phyloP scores from a whole-genome alignment of 192 early-diverging fungal genomes.

The Rhizophagus sp. region DNA sequence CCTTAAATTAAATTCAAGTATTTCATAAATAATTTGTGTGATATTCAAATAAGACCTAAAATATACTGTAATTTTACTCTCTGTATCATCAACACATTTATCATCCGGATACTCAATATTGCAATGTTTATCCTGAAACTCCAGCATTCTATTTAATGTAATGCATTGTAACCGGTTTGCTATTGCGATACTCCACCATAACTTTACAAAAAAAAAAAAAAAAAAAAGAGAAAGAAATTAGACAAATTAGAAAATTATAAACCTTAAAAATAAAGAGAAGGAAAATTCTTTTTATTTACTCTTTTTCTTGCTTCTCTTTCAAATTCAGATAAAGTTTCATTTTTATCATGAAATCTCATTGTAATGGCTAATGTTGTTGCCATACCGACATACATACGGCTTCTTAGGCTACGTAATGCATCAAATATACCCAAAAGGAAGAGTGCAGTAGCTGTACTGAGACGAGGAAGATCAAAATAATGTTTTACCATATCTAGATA shows the following conservation, averaged over 20 bases:
- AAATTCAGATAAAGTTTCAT: background rate
- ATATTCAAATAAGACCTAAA: background rate
- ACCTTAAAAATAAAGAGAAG: background rate
- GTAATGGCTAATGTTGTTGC: conserved; percentile 11
- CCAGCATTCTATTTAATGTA: background rate
- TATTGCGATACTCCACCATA: conserved; percentile 24
- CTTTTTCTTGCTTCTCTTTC: conserved; percentile 22
- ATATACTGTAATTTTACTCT: conserved; percentile 12
- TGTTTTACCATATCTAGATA: conserved; percentile 9
- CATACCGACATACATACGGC: conserved; percentile 20
- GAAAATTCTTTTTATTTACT: background rate
- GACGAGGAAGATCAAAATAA: conserved; percentile 2
- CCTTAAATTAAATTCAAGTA: conserved; percentile 9
- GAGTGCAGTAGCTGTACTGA: conserved; percentile 18
- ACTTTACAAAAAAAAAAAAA: background rate
- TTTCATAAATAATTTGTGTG: conserved; percentile 19
- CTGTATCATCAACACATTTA: background rate
- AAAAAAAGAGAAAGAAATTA: background rate
- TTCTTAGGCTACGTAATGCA: conserved; percentile 15
- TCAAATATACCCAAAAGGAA: conserved; percentile 22
- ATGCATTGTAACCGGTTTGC: conserved; percentile 21
- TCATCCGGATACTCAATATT: conserved; percentile 1
- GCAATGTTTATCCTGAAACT: conserved; percentile 13
- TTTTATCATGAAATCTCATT: conserved; percentile 17
- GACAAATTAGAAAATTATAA: background rate